phyloP scores from a whole-genome alignment of 805 yeast genomes.

The Starmera dryadoides region DNA sequence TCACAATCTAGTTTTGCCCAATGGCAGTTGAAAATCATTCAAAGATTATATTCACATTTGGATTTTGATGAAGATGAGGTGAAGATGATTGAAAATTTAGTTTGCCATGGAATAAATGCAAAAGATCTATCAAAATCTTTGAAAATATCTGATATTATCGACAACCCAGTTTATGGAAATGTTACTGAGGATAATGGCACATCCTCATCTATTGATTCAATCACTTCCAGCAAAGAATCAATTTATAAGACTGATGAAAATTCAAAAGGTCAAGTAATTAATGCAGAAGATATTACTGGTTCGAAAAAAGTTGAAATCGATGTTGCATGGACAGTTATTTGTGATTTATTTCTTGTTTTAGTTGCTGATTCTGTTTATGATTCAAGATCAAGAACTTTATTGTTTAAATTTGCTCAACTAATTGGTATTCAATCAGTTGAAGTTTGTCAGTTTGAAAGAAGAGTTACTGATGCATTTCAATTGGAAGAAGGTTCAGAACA shows the following conservation, averaged over 20 bases:
- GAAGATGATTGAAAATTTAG: conserved; percentile 78
- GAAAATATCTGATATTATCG: conserved; percentile 39
- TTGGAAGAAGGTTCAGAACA: conserved; percentile 77
- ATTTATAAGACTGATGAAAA: conserved; percentile 10
- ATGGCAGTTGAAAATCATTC: conserved; percentile 75
- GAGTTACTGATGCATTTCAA: conserved; percentile 86
- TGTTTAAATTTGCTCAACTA: conserved; percentile 57
- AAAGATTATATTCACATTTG: conserved; percentile 71
- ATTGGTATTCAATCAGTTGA: conserved; percentile 60
- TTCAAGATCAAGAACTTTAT: conserved; percentile 76
- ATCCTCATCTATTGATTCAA: conserved; percentile 6
- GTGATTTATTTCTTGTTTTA: conserved; percentile 79
- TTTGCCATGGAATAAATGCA: conserved; percentile 76
- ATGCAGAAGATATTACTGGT: conserved; percentile 25
- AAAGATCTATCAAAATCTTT: conserved; percentile 63
- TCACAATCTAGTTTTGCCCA: conserved; percentile 75
- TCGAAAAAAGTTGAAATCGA: conserved; percentile 51
- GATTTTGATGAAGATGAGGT: conserved; percentile 73
- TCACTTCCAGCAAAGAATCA: conserved; percentile 6
- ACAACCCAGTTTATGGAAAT: conserved; percentile 38
- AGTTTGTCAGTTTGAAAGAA: conserved; percentile 79
- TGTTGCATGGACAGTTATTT: conserved; percentile 87
- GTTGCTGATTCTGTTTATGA: conserved; percentile 85
- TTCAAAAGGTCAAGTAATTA: background rate
- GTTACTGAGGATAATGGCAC: conserved; percentile 5